Conservation (phyloP, 176 grass and related monocot species). For the Raddia guianensis region DNA sequence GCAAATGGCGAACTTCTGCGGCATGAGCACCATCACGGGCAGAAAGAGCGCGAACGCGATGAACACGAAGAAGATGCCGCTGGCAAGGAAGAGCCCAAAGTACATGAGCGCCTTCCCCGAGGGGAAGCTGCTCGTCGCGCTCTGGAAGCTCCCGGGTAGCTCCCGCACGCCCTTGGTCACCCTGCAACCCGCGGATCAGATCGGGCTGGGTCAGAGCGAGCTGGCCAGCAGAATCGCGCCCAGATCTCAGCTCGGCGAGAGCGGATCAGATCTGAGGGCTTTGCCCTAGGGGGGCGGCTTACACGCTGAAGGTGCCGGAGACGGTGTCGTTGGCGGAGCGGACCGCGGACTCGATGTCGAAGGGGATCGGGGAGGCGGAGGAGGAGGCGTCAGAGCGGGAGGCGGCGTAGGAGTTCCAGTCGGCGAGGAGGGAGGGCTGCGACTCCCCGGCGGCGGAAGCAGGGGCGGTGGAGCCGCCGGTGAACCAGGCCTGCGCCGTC, state of each 20-base stretch:
- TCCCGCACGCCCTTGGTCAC: slow-evolving; percentile 87
- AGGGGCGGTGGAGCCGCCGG: slow-evolving; percentile 41
- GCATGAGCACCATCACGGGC: slow-evolving; percentile 91
- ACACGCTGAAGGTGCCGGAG: slow-evolving; percentile 91
- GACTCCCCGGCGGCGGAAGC: slow-evolving; percentile 26
- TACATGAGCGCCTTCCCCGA: slow-evolving; percentile 94
- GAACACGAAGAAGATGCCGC: slow-evolving; percentile 93
- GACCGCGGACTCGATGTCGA: slow-evolving; percentile 93
- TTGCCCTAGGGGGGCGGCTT: background rate
- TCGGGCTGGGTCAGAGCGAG: slow-evolving; percentile 6
- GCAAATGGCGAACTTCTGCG: slow-evolving; percentile 95
- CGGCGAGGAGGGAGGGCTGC: slow-evolving; percentile 77
- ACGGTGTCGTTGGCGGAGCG: slow-evolving; percentile 89
- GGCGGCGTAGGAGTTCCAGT: slow-evolving; percentile 95
- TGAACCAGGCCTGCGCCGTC: slow-evolving; percentile 94
- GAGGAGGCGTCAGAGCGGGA: slow-evolving; percentile 53
- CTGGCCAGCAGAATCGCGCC: background rate
- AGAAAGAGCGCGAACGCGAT: slow-evolving; percentile 91
- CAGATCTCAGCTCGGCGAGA: background rate
- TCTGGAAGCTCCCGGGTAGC: slow-evolving; percentile 91
- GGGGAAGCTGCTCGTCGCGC: slow-evolving; percentile 77
- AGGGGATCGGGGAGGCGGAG: slow-evolving; percentile 61
- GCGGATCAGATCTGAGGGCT: slow-evolving; percentile 13
- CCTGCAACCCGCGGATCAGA: slow-evolving; percentile 40
- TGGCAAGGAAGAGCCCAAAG: slow-evolving; percentile 90